Evolutionary conservation across 2,329 filamentous ascomycete species (phyloP).

Genomic region (Byssoonygena ceratinophila): DNA sequence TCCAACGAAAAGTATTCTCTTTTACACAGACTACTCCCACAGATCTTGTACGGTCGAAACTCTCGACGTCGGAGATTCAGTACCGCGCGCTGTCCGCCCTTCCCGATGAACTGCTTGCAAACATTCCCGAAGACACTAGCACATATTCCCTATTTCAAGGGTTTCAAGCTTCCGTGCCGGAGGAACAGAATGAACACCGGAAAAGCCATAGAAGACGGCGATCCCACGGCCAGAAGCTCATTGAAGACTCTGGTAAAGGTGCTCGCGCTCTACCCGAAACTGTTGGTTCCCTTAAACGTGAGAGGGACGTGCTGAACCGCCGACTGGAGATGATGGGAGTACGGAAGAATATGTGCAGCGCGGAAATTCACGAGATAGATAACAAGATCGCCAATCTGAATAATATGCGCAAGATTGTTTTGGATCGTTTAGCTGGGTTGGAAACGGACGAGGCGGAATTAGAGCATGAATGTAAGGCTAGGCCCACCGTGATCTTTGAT

Average conservation of each 20-base stretch:
- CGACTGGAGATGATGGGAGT: slow-evolving; percentile 82
- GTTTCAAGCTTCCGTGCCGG: slow-evolving; percentile 81
- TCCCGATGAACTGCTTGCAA: slow-evolving; percentile 76
- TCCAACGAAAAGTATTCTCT: slow-evolving; percentile 84
- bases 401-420: slow-evolving; percentile 81
- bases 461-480: slow-evolving; percentile 68
- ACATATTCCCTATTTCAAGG: slow-evolving; percentile 91
- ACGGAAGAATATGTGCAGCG: slow-evolving; percentile 93
- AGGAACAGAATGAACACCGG: slow-evolving; percentile 52
- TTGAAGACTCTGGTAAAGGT: slow-evolving; percentile 51
- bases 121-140: slow-evolving; percentile 79
- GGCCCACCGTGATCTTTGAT: neutral
- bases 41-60: slow-evolving; percentile 80
- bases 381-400: slow-evolving; percentile 90
- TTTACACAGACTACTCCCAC: slow-evolving; percentile 86
- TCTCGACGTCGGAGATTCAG: slow-evolving; percentile 86
- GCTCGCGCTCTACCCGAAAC: slow-evolving; percentile 50
- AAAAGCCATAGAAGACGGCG: slow-evolving; percentile 58
- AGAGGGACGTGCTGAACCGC: slow-evolving; percentile 69
- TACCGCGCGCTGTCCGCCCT: slow-evolving; percentile 81
- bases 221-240: slow-evolving; percentile 64
- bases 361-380: slow-evolving; percentile 92
- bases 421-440: slow-evolving; percentile 72
- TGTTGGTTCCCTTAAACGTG: slow-evolving; percentile 64
- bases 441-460: slow-evolving; percentile 85